phyloP scores from a whole-genome alignment of 192 early-diverging fungal species.

The Entophlyctis luteolus region DNA sequence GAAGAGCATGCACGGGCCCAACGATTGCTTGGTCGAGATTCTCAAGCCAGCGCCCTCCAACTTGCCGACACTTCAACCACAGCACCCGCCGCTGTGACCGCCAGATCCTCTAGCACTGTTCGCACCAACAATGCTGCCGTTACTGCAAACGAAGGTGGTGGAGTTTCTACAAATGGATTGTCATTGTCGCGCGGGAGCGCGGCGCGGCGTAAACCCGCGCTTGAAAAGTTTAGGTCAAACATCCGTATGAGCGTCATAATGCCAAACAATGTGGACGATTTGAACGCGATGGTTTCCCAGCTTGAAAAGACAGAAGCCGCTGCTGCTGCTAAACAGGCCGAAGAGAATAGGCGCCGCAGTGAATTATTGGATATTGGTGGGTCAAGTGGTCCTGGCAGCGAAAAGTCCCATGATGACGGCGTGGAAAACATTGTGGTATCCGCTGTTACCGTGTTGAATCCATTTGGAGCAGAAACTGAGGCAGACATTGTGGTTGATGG shows the following conservation, averaged over 20 bases:
- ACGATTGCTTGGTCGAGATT: background rate
- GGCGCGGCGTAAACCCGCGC: background rate
- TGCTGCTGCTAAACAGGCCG: background rate
- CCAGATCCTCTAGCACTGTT: background rate
- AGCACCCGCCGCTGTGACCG: background rate
- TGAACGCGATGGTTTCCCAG: conserved; percentile 12
- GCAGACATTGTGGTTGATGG: conserved; percentile 9
- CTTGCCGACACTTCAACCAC: background rate
- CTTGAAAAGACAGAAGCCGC: background rate
- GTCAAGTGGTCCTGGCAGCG: background rate
- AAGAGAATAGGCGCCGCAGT: background rate
- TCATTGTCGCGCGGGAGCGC: no score
- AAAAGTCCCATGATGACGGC: background rate
- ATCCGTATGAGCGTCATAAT: conserved; percentile 22
- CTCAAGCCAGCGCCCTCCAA: background rate
- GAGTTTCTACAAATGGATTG: background rate
- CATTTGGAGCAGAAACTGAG: conserved; percentile 1
- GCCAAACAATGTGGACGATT: conserved; percentile 2
- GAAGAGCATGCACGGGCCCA: background rate
- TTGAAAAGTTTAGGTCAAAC: background rate
- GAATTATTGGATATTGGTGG: no score
- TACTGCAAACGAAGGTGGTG: background rate
- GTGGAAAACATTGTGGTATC: background rate
- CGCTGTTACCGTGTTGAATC: conserved; percentile 20
- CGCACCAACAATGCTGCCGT: background rate